Evolutionary conservation across 2,329 filamentous ascomycete species (phyloP).

Genomic region (Penicillium polonicum): DNA sequence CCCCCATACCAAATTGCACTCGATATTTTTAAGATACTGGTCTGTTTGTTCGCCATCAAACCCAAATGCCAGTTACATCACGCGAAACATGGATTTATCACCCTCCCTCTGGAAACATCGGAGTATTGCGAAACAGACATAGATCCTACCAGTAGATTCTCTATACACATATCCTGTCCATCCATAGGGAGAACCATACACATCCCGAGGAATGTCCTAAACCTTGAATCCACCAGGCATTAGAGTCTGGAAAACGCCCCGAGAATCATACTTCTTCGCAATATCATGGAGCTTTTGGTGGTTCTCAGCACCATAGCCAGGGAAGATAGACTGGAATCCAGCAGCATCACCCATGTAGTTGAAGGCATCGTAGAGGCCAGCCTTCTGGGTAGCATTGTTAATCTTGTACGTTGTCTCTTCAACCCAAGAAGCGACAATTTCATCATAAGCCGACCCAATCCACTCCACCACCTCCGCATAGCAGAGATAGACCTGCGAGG

Average conservation of each 20-base stretch:
- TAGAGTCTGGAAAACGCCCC: constrained; percentile 38
- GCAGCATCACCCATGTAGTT: no score
- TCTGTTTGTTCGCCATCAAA: no score
- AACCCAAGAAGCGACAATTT: no score
- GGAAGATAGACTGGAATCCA: no score
- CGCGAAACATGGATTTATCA: neutral
- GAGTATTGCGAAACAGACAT: neutral
- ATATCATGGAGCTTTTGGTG: constrained; percentile 26
- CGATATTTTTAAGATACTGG: no score
- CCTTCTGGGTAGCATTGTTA: no score
- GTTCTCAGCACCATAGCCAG: no score
- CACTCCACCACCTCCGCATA: no score
- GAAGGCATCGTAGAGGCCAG: no score
- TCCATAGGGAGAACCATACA: neutral
- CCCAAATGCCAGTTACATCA: neutral
- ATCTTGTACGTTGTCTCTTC: no score
- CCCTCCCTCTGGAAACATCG: neutral
- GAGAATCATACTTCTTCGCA: constrained; percentile 40
- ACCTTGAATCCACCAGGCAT: constrained; percentile 44
- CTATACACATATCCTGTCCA: neutral
- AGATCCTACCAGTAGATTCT: neutral
- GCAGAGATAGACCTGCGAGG: no score
- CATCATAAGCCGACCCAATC: no score
- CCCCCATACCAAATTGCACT: neutral
- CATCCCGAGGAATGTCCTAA: constrained; percentile 3